Evolutionary conservation across 768 basidiomycete genomes (phyloP).

Genomic region (Polyporus arcularius): DNA sequence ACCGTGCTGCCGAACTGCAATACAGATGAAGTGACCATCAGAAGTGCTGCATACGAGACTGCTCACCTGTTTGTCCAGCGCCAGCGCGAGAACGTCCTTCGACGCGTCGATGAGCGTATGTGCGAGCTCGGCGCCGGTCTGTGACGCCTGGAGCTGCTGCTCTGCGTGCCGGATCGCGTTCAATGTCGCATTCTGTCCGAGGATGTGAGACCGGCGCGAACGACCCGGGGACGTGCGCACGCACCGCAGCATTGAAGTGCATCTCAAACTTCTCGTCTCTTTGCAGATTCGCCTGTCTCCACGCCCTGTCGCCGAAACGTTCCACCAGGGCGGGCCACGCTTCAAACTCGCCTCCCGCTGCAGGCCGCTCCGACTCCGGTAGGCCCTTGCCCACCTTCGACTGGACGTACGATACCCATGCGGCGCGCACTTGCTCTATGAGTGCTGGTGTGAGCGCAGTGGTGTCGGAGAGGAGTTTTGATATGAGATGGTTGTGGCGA

Average conservation of each 20-base stretch:
- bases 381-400: conserved; percentile 68
- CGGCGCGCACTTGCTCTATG: conserved; percentile 53
- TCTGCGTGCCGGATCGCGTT: conserved; percentile 57
- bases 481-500: conserved; percentile 73
- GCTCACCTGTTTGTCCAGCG: conserved; percentile 74
- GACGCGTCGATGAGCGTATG: conserved; percentile 69
- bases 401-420: conserved; percentile 68
- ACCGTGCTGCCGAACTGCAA: conserved; percentile 74
- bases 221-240: conserved; percentile 28
- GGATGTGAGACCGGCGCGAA: background rate
- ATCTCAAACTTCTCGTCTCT: conserved; percentile 93
- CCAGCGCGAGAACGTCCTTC: conserved; percentile 71
- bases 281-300: conserved; percentile 71
- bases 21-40: too few species aligned
- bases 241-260: conserved; percentile 79
- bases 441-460: conserved; percentile 57
- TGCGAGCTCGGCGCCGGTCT: conserved; percentile 45
- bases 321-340: conserved; percentile 56
- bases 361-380: conserved; percentile 48
- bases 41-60: too few species aligned
- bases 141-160: conserved; percentile 41
- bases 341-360: conserved; percentile 48
- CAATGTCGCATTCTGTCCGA: conserved; percentile 45
- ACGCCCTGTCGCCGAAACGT: conserved; percentile 51
- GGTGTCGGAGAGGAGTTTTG: conserved; percentile 59